Evolutionary conservation across 116 monocot species (phyloP).

Genomic region (Posidonia oceanica): DNA sequence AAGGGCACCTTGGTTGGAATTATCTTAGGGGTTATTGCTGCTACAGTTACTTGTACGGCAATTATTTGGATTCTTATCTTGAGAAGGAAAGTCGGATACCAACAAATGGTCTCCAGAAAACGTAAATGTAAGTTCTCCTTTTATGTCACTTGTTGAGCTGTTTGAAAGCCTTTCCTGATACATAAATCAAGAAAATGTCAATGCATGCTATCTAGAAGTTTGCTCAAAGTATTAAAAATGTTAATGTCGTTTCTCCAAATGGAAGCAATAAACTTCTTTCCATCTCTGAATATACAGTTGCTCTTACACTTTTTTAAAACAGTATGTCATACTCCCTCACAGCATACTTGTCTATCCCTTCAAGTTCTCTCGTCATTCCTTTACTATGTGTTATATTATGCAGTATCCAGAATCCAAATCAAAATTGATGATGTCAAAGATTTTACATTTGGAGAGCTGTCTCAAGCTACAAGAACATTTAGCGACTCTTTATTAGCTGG

Average conservation of each 20-base stretch:
- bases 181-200: background rate
- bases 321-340: background rate
- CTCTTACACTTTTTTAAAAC: background rate
- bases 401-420: constrained; percentile 45
- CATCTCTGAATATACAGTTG: background rate
- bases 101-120: constrained; percentile 16
- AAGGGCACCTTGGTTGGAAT: constrained; percentile 53
- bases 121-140: constrained; percentile 40
- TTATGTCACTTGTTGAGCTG: background rate
- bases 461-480: constrained; percentile 55
- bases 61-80: constrained; percentile 30
- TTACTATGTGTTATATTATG: constrained; percentile 4
- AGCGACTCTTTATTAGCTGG: constrained; percentile 45
- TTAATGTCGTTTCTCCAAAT: background rate
- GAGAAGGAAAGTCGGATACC: constrained; percentile 26
- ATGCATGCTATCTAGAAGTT: background rate
- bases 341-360: too few species aligned
- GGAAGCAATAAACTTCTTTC: background rate
- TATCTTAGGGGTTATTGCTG: constrained; percentile 33
- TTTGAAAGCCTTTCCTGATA: background rate
- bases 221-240: background rate
- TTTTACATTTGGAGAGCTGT: constrained; percentile 67
- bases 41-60: constrained; percentile 24
- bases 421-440: constrained; percentile 66
- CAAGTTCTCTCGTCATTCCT: background rate